Evolutionary conservation across 495 filamentous ascomycete genomes (phyloP).

Genomic region (Schizothecium vesticola): DNA sequence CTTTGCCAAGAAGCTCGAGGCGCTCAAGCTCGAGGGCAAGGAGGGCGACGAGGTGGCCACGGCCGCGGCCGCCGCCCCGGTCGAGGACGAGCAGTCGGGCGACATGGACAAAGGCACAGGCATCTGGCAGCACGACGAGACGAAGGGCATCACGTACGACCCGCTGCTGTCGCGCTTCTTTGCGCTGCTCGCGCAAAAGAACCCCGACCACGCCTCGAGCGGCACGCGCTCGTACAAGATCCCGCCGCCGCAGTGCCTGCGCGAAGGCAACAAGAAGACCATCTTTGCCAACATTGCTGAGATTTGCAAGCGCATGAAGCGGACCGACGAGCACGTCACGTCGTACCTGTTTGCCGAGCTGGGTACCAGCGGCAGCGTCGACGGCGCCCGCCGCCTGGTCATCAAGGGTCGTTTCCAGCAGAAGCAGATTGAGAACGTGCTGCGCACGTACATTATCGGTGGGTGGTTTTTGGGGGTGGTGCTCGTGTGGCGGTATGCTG

Average conservation of each 20-base stretch:
- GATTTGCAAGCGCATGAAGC: slow-evolving; percentile 75
- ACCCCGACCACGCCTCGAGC: slow-evolving; percentile 85
- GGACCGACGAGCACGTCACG: slow-evolving; percentile 93
- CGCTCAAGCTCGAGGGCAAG: slow-evolving; percentile 75
- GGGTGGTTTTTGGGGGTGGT: slow-evolving; percentile 34
- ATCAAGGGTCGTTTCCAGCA: slow-evolving; percentile 99
- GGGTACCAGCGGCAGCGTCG: slow-evolving; percentile 90
- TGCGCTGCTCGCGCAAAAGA: slow-evolving; percentile 80
- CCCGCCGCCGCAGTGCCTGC: slow-evolving; percentile 95
- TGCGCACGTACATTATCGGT: slow-evolving; percentile 82
- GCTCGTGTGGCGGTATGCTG: neutral
- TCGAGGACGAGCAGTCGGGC: slow-evolving; percentile 50
- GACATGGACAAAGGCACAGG: slow-evolving; percentile 89
- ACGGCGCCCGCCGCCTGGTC: slow-evolving; percentile 86
- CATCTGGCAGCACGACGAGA: slow-evolving; percentile 82
- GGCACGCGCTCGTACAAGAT: slow-evolving; percentile 96
- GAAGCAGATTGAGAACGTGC: slow-evolving; percentile 94
- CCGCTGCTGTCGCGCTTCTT: slow-evolving; percentile 86
- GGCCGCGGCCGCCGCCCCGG: slow-evolving; percentile 37
- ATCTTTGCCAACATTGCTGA: slow-evolving; percentile 89
- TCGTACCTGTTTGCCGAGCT: slow-evolving; percentile 96
- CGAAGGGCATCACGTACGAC: slow-evolving; percentile 72
- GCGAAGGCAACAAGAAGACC: slow-evolving; percentile 99
- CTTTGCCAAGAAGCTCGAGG: slow-evolving; percentile 54
- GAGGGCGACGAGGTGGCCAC: slow-evolving; percentile 47